A percentile compares a stretch with the other conserved stretches of the same genome.
Evolutionary conservation across 225 moss, liverwort and hornwort genomes (phyloP).

Genomic region (Marchantia paleacea): DNA sequence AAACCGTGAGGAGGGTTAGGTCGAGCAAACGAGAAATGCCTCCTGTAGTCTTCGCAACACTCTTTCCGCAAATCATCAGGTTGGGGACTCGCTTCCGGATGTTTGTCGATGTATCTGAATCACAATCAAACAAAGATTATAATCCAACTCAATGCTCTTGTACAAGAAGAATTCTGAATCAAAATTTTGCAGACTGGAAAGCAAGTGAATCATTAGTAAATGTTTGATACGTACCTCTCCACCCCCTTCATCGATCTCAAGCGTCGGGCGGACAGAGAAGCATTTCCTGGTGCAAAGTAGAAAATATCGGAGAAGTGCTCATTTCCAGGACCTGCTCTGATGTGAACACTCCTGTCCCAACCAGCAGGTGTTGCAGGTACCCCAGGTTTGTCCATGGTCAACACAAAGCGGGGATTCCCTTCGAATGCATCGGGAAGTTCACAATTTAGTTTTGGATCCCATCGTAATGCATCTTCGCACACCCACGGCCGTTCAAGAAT

Average conservation of each 20-base stretch:
- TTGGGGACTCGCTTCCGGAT: too few species aligned
- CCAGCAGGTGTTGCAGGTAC: background rate
- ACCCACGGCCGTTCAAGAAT: constrained; percentile 9
- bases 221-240: background rate
- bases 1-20: too few species aligned
- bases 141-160: too few species aligned
- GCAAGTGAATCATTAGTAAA: too few species aligned
- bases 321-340: constrained; percentile 11
- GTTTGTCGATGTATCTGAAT: too few species aligned
- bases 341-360: constrained; percentile 1
- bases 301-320: constrained; percentile 15
- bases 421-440: background rate
- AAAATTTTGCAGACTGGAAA: too few species aligned
- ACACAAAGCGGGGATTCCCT: background rate
- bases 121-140: too few species aligned
- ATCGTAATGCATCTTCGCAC: background rate
- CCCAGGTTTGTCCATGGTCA: constrained; percentile 5
- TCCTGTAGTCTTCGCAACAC: too few species aligned
- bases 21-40: too few species aligned
- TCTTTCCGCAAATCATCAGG: too few species aligned
- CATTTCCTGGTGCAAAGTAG: constrained; percentile 12
- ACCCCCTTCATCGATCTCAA: constrained; percentile 8
- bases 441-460: background rate
- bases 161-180: too few species aligned
- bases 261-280: background rate